These are phyloP conservation scores for Citropsis articulata DNA, from an alignment of 345 rosid species.

Conservation along the genomic window DNA sequence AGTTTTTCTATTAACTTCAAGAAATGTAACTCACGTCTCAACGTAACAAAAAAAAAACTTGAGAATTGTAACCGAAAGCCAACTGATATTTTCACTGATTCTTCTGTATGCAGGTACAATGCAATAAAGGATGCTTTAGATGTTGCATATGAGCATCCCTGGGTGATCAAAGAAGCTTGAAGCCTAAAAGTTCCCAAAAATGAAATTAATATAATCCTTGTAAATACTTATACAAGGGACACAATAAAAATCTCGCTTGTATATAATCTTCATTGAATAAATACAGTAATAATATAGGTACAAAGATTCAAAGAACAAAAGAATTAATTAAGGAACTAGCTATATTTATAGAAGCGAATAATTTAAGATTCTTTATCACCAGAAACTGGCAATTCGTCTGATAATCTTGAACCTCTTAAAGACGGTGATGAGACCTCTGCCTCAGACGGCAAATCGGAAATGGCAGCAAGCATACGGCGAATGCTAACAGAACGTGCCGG, in stretches of 20 bases:
- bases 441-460: conserved; percentile 40
- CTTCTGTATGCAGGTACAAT: conserved; percentile 9
- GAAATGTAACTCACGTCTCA: too few relatives aligned
- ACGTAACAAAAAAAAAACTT: background rate
- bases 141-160: conserved; percentile 17
- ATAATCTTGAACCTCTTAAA: conserved; percentile 12
- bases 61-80: background rate
- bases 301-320: conserved; percentile 4
- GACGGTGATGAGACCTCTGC: conserved; percentile 38
- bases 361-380: background rate
- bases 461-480: conserved; percentile 40
- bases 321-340: background rate
- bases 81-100: background rate
- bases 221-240: background rate
- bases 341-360: too few relatives aligned
- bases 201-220: background rate
- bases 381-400: background rate
- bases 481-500: conserved; percentile 48
- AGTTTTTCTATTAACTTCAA: too few relatives aligned
- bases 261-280: background rate
- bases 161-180: conserved; percentile 13
- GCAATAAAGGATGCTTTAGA: conserved; percentile 14
- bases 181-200: background rate
- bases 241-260: background rate
- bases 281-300: background rate